Conservation (phyloP, 768 basidiomycete genomes). For the Collybia sordida region DNA sequence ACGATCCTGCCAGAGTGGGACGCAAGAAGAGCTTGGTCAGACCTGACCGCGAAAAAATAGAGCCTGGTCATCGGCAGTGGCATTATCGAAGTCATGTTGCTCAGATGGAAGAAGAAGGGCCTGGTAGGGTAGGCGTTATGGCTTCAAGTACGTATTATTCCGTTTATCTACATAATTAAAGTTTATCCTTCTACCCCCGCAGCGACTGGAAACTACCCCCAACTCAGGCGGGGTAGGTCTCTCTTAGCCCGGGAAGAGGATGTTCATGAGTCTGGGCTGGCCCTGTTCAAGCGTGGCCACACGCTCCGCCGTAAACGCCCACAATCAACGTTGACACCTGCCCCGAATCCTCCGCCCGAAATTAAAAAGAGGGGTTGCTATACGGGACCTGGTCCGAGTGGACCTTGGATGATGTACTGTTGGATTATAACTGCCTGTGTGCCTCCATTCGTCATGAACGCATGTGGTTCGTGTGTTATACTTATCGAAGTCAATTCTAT, state of each 20-base stretch:
- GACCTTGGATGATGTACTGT: constrained; percentile 95
- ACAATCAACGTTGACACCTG: constrained; percentile 40
- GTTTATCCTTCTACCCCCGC: constrained; percentile 8
- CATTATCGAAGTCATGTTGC: constrained; percentile 90
- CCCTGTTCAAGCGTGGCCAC: constrained; percentile 85
- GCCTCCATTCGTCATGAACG: constrained; percentile 72
- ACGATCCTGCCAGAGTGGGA: constrained; percentile 52
- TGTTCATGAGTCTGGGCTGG: constrained; percentile 85
- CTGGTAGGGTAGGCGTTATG: constrained; percentile 62
- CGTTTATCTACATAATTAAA: constrained; percentile 5
- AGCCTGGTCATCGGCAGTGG: constrained; percentile 91
- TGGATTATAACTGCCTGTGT: constrained; percentile 79
- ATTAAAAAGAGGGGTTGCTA: constrained; percentile 54
- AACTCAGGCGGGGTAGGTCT: constrained; percentile 84
- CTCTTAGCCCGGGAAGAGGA: constrained; percentile 90
- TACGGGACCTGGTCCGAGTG: constrained; percentile 85
- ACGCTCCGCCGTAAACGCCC: constrained; percentile 73
- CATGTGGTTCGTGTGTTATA: constrained; percentile 63
- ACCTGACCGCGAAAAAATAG: constrained; percentile 95
- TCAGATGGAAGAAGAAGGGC: constrained; percentile 69
- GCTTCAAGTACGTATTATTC: constrained; percentile 68
- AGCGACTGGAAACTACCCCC: constrained; percentile 83
- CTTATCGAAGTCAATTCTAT: neutral
- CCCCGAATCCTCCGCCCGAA: constrained; percentile 31
- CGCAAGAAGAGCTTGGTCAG: constrained; percentile 91